A percentile compares a stretch with the other conserved stretches of the same genome.
These are phyloP conservation scores for Botryosphaeria agaves DNA, from an alignment of 2,329 filamentous ascomycete species.

Conservation along the genomic window DNA sequence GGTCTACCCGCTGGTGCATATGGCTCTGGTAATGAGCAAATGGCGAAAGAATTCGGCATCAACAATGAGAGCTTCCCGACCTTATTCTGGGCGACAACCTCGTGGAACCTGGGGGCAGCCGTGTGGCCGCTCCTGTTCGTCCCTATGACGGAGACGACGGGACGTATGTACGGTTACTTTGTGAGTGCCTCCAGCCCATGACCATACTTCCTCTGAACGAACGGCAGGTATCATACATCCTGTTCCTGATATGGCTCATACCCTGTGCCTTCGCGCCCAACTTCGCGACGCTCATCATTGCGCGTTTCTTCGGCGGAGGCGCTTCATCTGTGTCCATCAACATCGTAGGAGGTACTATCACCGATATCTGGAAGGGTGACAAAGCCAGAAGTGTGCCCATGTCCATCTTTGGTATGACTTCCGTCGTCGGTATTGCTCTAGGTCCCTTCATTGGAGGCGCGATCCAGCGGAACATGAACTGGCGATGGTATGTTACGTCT, in stretches of 20 bases:
- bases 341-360: background rate
- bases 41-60: slow-evolving; percentile 21
- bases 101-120: slow-evolving; percentile 25
- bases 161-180: slow-evolving; percentile 26
- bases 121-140: slow-evolving; percentile 22
- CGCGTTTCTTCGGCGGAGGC: slow-evolving; percentile 26
- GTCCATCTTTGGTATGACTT: slow-evolving; percentile 24
- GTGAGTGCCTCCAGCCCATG: slow-evolving; percentile 5
- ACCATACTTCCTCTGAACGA: slow-evolving; percentile 1
- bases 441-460: slow-evolving; percentile 26
- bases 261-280: slow-evolving; percentile 25
- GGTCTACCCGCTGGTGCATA: background rate
- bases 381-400: slow-evolving; percentile 23
- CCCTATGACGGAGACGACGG: slow-evolving; percentile 25
- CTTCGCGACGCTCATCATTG: slow-evolving; percentile 26
- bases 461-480: slow-evolving; percentile 19
- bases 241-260: slow-evolving; percentile 23
- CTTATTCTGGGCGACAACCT: slow-evolving; percentile 22
- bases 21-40: slow-evolving; percentile 4
- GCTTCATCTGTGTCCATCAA: slow-evolving; percentile 26
- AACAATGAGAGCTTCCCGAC: slow-evolving; percentile 20
- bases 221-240: slow-evolving; percentile 16
- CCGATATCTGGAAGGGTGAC: slow-evolving; percentile 14
- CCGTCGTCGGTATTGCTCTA: slow-evolving; percentile 25
- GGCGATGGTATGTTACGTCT: slow-evolving; percentile 20